Base-by-base conservation (phyloP, 768 basidiomycete genomes). In the Tylopilus sp. region DNA sequence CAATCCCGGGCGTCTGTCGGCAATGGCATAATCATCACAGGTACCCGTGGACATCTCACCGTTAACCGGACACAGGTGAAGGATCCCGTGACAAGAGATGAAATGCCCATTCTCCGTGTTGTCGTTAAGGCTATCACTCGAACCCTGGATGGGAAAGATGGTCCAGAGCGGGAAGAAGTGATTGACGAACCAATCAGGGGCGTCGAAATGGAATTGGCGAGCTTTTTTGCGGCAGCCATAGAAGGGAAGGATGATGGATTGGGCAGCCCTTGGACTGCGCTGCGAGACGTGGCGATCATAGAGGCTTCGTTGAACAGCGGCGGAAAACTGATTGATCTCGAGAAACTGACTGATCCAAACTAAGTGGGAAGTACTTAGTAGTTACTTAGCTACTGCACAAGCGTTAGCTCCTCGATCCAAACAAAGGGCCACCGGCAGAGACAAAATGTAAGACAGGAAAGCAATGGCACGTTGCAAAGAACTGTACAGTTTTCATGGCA, bases 231-330 rank as follows among this genome's bases (percentile, higher is more conserved):
- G 10, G 79, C 74, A n/a, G 66, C 81, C n/a, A 33, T 62, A 5
- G 65, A 65, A 30, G 80, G 81, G 8, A 74, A 74, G 48, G 74
- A 79, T 28, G 81, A 82, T 56, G 79, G 69, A 9, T 8, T 84
- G 19, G 89, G 87, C 14, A 77, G 81, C 56, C 86, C 87, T 25
- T 66, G 75, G 31, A 80, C 73, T 17, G 83, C 89, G 28, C 68
- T 95, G 56, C 72, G 72, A 56, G 92, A 94, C 65, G 83, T 94
- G 26, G 88, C 86, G 25, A 74, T 92, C 61, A 86, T 95, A 54
- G 77, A 95, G 72, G 90, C 87, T 25, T 81, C 80, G 26, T 71
- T 93, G 73, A 84, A 79, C 33, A 86, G 85, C 59, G 70, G 78
- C 19, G 89, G 89, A 7, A 61, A 73, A 53, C 65, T 78, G 33